These are phyloP conservation scores for Brassica rapa DNA, from an alignment of 345 rosid species.

Conservation along the genomic window DNA sequence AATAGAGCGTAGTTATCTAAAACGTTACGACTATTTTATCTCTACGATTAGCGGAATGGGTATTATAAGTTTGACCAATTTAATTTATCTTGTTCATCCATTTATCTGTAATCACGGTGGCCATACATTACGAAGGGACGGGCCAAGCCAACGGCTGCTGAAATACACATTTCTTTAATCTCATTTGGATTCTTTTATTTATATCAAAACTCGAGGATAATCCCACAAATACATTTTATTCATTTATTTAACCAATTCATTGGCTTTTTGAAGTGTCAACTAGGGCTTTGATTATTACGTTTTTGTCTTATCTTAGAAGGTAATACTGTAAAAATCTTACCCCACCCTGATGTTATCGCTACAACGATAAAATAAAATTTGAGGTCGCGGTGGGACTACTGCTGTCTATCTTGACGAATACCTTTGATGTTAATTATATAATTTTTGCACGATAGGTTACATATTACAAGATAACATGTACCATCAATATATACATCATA, in stretches of 20 bases:
- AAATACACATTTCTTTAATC: not conserved
- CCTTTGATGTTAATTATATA: not conserved
- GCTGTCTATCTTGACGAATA: not conserved
- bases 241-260: not conserved
- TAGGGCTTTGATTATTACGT: not conserved
- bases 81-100: conserved; percentile 11
- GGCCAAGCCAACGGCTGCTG: not conserved
- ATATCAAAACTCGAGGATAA: not conserved
- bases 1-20: not conserved
- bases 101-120: not conserved
- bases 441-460: not conserved
- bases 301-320: conserved; percentile 22
- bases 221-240: not conserved
- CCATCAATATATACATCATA: not conserved
- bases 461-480: not conserved
- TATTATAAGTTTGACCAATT: conserved; percentile 6
- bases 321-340: not conserved
- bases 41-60: not conserved
- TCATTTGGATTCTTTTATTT: not conserved
- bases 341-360: conserved; percentile 4
- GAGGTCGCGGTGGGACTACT: not conserved
- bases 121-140: not conserved
- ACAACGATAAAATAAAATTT: not conserved
- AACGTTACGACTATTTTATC: not conserved
- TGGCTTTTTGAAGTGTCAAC: conserved; percentile 22